Conservation (phyloP, 1,139 yeast genomes). For the Blastobotrys ciferrii region DNA sequence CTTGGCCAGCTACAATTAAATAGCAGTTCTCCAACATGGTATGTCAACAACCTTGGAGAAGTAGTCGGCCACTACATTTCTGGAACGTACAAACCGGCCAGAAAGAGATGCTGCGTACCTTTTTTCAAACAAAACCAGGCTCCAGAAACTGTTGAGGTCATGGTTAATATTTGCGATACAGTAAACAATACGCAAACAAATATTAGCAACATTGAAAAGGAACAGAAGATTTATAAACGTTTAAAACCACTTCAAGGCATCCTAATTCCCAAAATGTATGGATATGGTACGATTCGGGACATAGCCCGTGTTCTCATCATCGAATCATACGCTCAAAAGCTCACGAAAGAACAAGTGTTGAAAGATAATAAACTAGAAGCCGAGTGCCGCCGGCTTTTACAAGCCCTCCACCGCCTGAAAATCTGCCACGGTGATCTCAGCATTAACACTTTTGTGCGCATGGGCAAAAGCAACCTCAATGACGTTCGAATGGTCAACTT, state of each 20-base stretch:
- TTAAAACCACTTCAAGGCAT: constrained; percentile 3
- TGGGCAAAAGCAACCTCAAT: not conserved
- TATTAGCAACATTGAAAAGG: not conserved
- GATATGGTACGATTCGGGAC: not conserved
- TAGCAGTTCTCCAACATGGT: not conserved
- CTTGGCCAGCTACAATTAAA: not conserved
- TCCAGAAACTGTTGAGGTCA: not conserved
- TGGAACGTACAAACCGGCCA: not conserved
- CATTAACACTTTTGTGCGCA: not conserved
- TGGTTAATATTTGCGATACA: not conserved
- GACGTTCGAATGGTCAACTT: constrained; percentile 1
- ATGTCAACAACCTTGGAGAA: constrained; percentile 1
- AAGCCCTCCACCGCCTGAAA: constrained; percentile 1
- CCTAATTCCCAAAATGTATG: not conserved
- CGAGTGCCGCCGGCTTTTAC: not conserved
- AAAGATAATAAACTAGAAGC: not conserved
- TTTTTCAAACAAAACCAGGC: not conserved
- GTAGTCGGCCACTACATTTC: constrained; percentile 3
- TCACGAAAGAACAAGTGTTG: not conserved
- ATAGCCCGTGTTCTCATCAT: not conserved
- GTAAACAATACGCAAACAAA: not conserved
- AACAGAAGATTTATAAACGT: not conserved
- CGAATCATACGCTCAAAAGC: not conserved
- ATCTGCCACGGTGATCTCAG: constrained; percentile 4
- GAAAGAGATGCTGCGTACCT: not conserved